These are phyloP conservation scores for Candida bentonensis DNA, from an alignment of 805 yeast species.

Conservation along the genomic window DNA sequence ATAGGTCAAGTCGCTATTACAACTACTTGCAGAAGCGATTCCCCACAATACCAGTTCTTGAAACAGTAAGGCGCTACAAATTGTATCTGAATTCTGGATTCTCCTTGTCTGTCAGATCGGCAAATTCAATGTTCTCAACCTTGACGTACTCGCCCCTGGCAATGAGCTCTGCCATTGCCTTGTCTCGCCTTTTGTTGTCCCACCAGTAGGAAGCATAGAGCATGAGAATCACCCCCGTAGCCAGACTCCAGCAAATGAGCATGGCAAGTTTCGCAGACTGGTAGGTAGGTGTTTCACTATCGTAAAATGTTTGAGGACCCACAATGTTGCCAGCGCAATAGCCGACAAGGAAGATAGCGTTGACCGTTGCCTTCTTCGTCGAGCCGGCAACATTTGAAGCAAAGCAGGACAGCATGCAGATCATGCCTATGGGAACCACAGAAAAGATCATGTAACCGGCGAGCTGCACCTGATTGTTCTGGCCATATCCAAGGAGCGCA, in stretches of 20 bases:
- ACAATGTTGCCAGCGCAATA: slow-evolving; percentile 57
- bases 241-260: slow-evolving; percentile 28
- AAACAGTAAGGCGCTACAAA: no score
- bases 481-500: slow-evolving; percentile 32
- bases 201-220: neutral
- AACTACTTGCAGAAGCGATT: no score
- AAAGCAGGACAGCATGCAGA: slow-evolving; percentile 19
- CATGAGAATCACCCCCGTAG: neutral
- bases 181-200: slow-evolving; percentile 7
- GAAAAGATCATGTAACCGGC: slow-evolving; percentile 27
- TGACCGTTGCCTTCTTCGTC: slow-evolving; percentile 51
- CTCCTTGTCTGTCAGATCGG: slow-evolving; percentile 38
- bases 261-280: slow-evolving; percentile 40
- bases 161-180: slow-evolving; percentile 3
- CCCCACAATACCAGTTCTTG: no score
- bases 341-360: slow-evolving; percentile 45
- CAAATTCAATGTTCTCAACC: slow-evolving; percentile 16
- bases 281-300: slow-evolving; percentile 43
- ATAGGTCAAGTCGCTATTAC: no score
- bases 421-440: slow-evolving; percentile 6
- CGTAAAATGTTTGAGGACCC: slow-evolving; percentile 59
- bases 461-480: slow-evolving; percentile 22
- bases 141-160: neutral
- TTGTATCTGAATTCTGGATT: slow-evolving; percentile 37
- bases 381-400: slow-evolving; percentile 51